Evolutionary conservation across 192 early-diverging fungal genomes (phyloP).

Genomic region (Backusella parvicylindrica): DNA sequence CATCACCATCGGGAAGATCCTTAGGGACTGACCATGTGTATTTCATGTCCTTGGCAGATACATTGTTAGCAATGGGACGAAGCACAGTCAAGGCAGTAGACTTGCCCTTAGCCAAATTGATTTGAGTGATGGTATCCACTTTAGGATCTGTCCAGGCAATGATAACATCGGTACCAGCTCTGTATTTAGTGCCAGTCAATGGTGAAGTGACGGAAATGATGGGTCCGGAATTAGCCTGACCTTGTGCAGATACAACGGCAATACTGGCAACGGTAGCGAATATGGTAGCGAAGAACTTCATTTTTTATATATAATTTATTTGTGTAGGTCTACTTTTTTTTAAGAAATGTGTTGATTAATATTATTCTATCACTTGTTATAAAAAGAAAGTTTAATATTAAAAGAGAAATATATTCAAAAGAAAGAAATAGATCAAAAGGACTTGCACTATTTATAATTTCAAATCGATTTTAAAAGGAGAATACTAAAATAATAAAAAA

Average conservation of each 20-base stretch:
- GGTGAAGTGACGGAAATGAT: slow-evolving; percentile 28
- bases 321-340: not conserved
- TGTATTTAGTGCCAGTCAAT: slow-evolving; percentile 12
- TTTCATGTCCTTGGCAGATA: slow-evolving; percentile 11
- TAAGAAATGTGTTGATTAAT: not conserved
- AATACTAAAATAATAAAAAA: not conserved
- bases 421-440: not conserved
- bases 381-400: not conserved
- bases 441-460: not conserved
- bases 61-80: slow-evolving; percentile 24
- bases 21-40: slow-evolving; percentile 24
- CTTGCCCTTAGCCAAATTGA: slow-evolving; percentile 23
- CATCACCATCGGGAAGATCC: slow-evolving; percentile 20
- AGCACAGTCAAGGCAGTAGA: slow-evolving; percentile 27
- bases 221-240: not conserved
- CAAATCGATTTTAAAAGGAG: not conserved
- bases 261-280: slow-evolving; percentile 21
- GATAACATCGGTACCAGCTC: slow-evolving; percentile 22
- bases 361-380: not conserved
- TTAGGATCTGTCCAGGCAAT: slow-evolving; percentile 25
- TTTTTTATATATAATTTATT: slow-evolving; percentile 7
- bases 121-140: slow-evolving; percentile 22
- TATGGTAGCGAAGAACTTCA: slow-evolving; percentile 23
- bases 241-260: slow-evolving; percentile 9
- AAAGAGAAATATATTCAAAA: not conserved